These are phyloP conservation scores for Trypanosoma theileri DNA, from an alignment of 208 protist species.

Conservation along the genomic window DNA sequence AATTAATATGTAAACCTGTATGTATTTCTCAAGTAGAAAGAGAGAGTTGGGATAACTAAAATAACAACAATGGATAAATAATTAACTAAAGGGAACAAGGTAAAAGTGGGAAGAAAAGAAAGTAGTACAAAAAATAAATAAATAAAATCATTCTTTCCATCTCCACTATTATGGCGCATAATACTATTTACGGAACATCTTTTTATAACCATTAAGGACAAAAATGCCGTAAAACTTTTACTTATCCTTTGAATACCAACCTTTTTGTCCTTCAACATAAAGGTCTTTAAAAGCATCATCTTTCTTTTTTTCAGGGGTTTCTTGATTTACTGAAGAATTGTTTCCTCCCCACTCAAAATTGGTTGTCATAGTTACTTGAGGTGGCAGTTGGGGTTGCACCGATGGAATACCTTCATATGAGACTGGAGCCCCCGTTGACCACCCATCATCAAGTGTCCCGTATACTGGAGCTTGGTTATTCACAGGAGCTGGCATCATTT, in stretches of 20 bases:
- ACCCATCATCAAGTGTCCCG: conserved; percentile 8
- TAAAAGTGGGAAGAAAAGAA: no score
- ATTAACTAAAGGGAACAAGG: no score
- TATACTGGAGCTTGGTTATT: not conserved
- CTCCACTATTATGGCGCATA: not conserved
- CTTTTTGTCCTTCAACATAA: conserved; percentile 34
- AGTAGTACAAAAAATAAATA: no score
- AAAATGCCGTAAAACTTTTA: conserved; percentile 23
- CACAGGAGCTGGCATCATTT: not conserved
- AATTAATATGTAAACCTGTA: not conserved
- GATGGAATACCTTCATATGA: conserved; percentile 16
- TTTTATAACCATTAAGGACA: not conserved
- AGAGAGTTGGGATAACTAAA: no score
- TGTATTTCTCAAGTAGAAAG: no score
- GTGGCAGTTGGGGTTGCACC: not conserved
- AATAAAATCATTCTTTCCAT: not conserved
- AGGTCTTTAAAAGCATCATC: conserved; percentile 55
- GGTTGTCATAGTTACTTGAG: not conserved
- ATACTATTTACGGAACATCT: not conserved
- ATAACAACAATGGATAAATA: no score
- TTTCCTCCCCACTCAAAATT: conserved; percentile 1
- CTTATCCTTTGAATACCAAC: conserved; percentile 25
- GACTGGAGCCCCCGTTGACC: conserved; percentile 30
- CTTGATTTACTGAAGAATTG: conserved; percentile 1
- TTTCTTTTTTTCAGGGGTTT: conserved; percentile 18